Base-by-base conservation (phyloP, 768 basidiomycete species). In the Termitomyces sp. region DNA sequence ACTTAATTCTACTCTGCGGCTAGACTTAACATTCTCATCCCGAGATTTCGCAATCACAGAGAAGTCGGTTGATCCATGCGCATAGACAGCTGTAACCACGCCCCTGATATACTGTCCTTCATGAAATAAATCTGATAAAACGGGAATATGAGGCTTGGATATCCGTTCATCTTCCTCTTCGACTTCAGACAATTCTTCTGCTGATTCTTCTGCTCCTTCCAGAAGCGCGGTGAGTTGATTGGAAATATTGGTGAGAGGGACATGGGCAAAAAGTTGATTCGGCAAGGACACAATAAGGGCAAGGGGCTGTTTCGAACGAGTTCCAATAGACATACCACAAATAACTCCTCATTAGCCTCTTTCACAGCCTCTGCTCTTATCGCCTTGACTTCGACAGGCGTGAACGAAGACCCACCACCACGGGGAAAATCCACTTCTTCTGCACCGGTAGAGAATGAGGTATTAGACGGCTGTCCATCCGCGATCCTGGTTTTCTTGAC, bases 371-470 rank as follows among this genome's bases (percentile, higher is more conserved):
- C 96, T 26, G 89, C 86, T 54, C 88, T 84, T 38, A 93, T 84
- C 55, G 86, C 76, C 72, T 95, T 95, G 56, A 94, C 87, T 71
- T 99, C 95, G 7, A 93, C 75, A 35, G 94, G 88, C 20, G 95
- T 97, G 65, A 96, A 82, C 35, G 78, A 82, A 1, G 93, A 91
- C 55, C 96, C 96, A 30, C 96, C 96, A 30, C 96, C 97, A 65
- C 96, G 86, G 58, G 95, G 95, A 73, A 98, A 99, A 72, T 95
- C 93, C 52, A 93, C 82, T 67, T 95, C 94, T 41, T 93, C 86
- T 10, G 78, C 61, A 38, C 69, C 74, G 3, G 74, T 58, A 20
- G 74, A 70, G 58, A 65, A 57, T 20, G 66, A 63, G 26, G 66
- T 44, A 46, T 68, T 63, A 53, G 62, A 66, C 47, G 68, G 68